Percentiles rank a stretch among this genome's conserved stretches.
Conservation (phyloP, 2,329 filamentous ascomycete species). For the Lojkania enalia region DNA sequence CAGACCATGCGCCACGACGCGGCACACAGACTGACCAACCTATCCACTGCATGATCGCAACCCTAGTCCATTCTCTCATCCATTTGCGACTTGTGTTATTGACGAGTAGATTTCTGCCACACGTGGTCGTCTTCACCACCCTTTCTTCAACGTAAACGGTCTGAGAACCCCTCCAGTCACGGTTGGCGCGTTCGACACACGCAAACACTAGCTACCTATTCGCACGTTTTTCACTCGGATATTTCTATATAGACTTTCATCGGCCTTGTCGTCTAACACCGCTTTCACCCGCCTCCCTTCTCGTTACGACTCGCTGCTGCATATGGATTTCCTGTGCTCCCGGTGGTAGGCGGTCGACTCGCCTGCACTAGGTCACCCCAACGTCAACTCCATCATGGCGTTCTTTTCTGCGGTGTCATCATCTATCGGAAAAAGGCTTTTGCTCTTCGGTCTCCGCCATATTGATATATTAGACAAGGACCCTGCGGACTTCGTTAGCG, state of each 20-base stretch:
- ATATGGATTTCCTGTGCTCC: constrained; percentile 31
- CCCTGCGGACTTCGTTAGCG: constrained; percentile 82
- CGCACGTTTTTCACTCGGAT: too few species aligned
- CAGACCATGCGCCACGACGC: too few species aligned
- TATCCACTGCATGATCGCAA: too few species aligned
- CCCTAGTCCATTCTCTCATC: too few species aligned
- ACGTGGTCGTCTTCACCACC: constrained; percentile 5
- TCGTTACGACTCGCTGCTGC: too few species aligned
- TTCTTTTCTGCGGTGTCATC: constrained; percentile 67
- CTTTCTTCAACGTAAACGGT: constrained; percentile 1
- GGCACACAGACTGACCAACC: too few species aligned
- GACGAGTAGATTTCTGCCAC: constrained; percentile 28
- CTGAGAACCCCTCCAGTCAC: constrained; percentile 2
- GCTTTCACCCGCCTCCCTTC: too few species aligned
- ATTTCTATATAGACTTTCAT: too few species aligned
- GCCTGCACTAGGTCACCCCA: constrained; percentile 19
- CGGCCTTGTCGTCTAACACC: too few species aligned
- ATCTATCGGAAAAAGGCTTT: constrained; percentile 81
- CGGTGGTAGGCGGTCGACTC: constrained; percentile 35
- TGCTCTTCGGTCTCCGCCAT: constrained; percentile 81
- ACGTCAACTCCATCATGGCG: constrained; percentile 59
- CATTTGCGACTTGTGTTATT: constrained; percentile 27
- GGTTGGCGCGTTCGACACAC: not conserved
- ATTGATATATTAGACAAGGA: constrained; percentile 88
- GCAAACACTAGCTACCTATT: too few species aligned